phyloP scores from a whole-genome alignment of 192 early-diverging fungal genomes.

The Entomortierella parvispora region DNA sequence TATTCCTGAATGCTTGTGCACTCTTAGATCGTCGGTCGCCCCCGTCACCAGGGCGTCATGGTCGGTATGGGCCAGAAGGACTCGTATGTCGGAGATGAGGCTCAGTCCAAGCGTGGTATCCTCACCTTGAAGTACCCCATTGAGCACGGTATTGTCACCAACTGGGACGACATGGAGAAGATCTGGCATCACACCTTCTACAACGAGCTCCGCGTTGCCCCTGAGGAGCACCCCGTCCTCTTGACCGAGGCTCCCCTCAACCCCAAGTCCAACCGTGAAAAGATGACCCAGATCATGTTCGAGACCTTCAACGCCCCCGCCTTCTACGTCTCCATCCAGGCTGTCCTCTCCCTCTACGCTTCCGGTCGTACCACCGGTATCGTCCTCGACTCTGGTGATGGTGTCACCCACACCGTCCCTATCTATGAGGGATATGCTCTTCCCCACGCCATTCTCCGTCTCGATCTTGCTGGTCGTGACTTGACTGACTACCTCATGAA shows the following conservation, averaged over 20 bases:
- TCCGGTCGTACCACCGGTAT: constrained; percentile 99
- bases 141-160: constrained; percentile 93
- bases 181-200: constrained; percentile 99
- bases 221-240: constrained; percentile 98
- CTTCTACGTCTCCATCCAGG: constrained; percentile 96
- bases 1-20: not conserved
- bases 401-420: constrained; percentile 97
- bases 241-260: constrained; percentile 98
- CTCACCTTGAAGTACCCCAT: constrained; percentile 89
- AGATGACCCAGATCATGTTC: constrained; percentile 99
- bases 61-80: constrained; percentile 94
- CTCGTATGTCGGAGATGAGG: constrained; percentile 92
- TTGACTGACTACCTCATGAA: constrained; percentile 95
- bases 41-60: constrained; percentile 90
- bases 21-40: constrained; percentile 84
- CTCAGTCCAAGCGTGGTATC: constrained; percentile 91
- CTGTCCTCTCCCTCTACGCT: constrained; percentile 95
- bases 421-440: constrained; percentile 98
- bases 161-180: constrained; percentile 96
- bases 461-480: constrained; percentile 97
- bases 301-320: constrained; percentile 98
- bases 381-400: constrained; percentile 98
- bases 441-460: constrained; percentile 95
- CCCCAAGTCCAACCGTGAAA: constrained; percentile 98
- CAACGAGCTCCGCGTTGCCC: constrained; percentile 97